A percentile compares a stretch with the other conserved stretches of the same genome.
Evolutionary conservation across 106 monocot species (phyloP).

Genomic region (Amphibolis antarctica): DNA sequence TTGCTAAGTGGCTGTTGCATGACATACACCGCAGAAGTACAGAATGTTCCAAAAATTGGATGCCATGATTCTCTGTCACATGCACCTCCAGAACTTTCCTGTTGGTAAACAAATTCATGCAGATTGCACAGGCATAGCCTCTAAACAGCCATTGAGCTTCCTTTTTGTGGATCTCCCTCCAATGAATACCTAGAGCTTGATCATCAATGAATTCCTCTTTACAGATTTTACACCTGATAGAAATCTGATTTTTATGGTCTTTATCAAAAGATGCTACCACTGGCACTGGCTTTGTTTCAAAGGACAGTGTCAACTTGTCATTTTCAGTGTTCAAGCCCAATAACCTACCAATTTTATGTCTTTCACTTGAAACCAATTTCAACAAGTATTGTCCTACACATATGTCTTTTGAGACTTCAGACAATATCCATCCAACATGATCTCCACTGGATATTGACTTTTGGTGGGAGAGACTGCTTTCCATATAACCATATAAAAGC

Average conservation of each 20-base stretch:
- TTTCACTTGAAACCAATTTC: conserved; percentile 71
- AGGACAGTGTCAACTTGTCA: conserved; percentile 7
- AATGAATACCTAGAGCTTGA: conserved; percentile 50
- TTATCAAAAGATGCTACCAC: conserved; percentile 10
- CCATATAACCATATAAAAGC: conserved; percentile 78
- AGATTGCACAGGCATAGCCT: conserved; percentile 80
- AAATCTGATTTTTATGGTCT: conserved; percentile 3
- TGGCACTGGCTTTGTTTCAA: conserved; percentile 13
- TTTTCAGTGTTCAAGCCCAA: conserved; percentile 43
- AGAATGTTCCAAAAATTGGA: conserved; percentile 60
- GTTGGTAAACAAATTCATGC: conserved; percentile 69
- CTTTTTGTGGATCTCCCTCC: conserved; percentile 76
- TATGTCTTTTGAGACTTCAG: conserved; percentile 55
- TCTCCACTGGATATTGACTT: conserved; percentile 30
- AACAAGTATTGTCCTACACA: conserved; percentile 64
- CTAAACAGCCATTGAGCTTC: conserved; percentile 75
- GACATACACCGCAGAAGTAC: conserved; percentile 60
- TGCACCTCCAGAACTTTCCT: conserved; percentile 72
- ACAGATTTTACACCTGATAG: conserved; percentile 71
- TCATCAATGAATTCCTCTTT: conserved; percentile 43
- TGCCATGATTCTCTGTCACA: conserved; percentile 69
- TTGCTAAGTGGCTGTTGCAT: conserved; percentile 57
- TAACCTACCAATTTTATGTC: conserved; percentile 49
- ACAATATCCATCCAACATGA: conserved; percentile 37
- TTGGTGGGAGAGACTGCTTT: conserved; percentile 43